A percentile compares a stretch with the other conserved stretches of the same genome.
Conservation (phyloP, 495 filamentous ascomycete genomes). For the Halenospora varia region DNA sequence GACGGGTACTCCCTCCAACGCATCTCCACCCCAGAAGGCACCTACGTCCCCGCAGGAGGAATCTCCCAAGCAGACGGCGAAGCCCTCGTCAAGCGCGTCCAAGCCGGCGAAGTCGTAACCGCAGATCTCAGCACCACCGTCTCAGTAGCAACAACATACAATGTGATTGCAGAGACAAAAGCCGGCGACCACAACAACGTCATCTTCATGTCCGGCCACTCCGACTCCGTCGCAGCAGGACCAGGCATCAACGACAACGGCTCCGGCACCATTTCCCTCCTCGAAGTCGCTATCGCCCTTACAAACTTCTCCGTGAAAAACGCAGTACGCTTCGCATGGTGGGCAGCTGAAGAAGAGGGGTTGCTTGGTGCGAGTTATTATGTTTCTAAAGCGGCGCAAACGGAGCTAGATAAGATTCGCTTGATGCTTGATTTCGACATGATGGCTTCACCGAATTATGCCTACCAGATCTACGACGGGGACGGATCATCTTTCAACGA, state of each 20-base stretch:
- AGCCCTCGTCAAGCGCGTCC: constrained; percentile 25
- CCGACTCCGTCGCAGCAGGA: constrained; percentile 59
- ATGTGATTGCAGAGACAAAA: constrained; percentile 65
- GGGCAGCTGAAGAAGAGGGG: constrained; percentile 63
- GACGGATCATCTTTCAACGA: constrained; percentile 59
- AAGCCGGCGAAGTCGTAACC: background rate
- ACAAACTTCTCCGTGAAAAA: constrained; percentile 56
- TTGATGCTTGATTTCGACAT: constrained; percentile 78
- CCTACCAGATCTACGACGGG: constrained; percentile 68
- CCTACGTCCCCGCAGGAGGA: constrained; percentile 48
- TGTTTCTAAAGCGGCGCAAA: constrained; percentile 41
- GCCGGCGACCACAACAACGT: constrained; percentile 62
- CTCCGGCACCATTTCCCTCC: constrained; percentile 58
- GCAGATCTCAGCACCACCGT: background rate
- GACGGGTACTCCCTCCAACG: constrained; percentile 36
- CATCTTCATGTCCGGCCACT: constrained; percentile 60
- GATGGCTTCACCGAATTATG: constrained; percentile 71
- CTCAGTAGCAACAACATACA: constrained; percentile 41
- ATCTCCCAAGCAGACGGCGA: constrained; percentile 50
- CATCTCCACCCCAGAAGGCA: constrained; percentile 42
- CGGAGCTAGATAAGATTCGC: constrained; percentile 53
- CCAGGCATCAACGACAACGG: constrained; percentile 70
- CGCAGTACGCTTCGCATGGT: constrained; percentile 69
- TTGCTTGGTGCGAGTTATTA: constrained; percentile 62
- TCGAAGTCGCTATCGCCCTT: constrained; percentile 59